Evolutionary conservation across 1,284 basidiomycete species (phyloP).

Genomic region (Paramarasmius palmivorus): DNA sequence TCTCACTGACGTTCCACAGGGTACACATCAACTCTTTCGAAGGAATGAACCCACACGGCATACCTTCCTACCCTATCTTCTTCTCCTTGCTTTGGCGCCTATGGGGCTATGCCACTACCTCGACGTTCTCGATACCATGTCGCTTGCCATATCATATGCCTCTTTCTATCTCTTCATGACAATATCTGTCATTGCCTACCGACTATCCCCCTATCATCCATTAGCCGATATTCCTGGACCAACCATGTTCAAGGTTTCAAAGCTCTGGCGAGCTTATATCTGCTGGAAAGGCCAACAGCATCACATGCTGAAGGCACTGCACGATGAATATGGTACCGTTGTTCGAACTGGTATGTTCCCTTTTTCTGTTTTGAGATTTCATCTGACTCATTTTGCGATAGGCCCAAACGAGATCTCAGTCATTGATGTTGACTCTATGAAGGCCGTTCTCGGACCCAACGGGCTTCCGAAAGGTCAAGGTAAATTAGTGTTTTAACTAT

Average conservation of each 20-base stretch:
- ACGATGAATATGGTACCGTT: background rate
- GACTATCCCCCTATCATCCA: background rate
- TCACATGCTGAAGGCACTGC: background rate
- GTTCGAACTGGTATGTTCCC: conserved; percentile 2
- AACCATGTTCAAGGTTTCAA: background rate
- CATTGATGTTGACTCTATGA: background rate
- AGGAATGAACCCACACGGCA: too few relatives aligned
- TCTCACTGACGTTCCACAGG: too few relatives aligned
- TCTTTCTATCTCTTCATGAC: background rate
- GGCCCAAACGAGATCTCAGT: conserved; percentile 1
- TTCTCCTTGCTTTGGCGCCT: too few relatives aligned
- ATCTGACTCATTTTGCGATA: background rate
- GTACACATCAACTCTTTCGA: too few relatives aligned
- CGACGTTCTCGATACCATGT: too few relatives aligned
- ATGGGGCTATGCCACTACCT: too few relatives aligned
- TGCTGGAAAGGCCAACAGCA: background rate
- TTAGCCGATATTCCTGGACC: background rate
- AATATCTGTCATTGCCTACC: background rate
- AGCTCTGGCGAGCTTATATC: background rate
- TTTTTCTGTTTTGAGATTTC: background rate
- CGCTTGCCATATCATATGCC: background rate
- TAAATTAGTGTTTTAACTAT: background rate
- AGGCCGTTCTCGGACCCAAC: background rate
- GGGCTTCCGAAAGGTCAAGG: conserved; percentile 2
- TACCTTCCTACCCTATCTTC: too few relatives aligned